Evolutionary conservation across 2,329 filamentous ascomycete genomes (phyloP), one percentile per base, ranked within the genome.

Genomic region (Didymella arachidicola): DNA sequence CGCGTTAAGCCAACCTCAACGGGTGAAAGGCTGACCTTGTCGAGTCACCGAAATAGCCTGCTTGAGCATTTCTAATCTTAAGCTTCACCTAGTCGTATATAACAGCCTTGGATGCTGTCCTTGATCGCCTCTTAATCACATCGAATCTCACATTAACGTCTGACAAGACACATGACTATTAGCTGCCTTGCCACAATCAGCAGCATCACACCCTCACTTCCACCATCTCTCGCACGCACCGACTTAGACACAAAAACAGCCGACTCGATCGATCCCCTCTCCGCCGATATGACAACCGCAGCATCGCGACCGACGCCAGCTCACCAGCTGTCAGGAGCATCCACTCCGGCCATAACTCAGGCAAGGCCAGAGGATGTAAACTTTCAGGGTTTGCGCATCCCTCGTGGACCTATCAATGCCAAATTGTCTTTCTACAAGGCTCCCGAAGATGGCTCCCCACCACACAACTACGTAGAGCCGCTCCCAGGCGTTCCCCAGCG

Each of bases 401-500:
- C 70, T 6, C 68, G 71, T 14, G 71, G 71, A 19, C 59, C 70
- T 19, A 69, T 71, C 0, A 69, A 55, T 2, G 69, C 70, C n/a
- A 47, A 62, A 0, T 60, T 73, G 0, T 72, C 71, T n/a, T 73
- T 72, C 54, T 73, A 72, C 48, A 65, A 69, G 44, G 61, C 67
- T 4, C 68, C 70, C 1, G 67, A 68, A 39, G 69, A 71, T 36
- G 68, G 70, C n/a, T 58, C 70, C 2, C 66, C 69, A 38, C 70
- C 71, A 26, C 59, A 72, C 59, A 71, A 72, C 55, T 87, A 87
- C 74, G 88, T 92, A 68, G 87, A 91, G 63, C 74, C 79, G 8
- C 86, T 86, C 0, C 86, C 89, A 0, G 89, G 87, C 57, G 71
- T 83, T 26, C 86, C 87, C 0, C 83, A 86, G 69, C 83, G 83